Conservation (phyloP, 2,329 filamentous ascomycete genomes). For the Fusarium lateritium region DNA sequence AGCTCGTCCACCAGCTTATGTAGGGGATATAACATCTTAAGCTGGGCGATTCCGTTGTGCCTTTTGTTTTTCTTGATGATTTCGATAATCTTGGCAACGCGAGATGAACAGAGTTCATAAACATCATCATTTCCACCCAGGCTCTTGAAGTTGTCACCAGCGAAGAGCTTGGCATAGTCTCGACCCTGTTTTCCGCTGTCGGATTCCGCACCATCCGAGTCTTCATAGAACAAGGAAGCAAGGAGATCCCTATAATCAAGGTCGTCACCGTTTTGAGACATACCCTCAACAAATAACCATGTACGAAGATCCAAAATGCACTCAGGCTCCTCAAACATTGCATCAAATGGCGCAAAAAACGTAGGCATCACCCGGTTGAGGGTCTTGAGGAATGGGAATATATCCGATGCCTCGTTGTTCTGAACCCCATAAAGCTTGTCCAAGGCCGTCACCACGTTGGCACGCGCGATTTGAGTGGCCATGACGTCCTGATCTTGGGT, state of each 20-base stretch:
- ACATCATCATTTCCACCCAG: conserved; percentile 37
- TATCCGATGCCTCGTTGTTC: conserved; percentile 17
- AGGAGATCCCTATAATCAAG: conserved; percentile 41
- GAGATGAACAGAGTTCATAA: conserved; percentile 43
- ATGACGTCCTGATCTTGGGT: conserved; percentile 12
- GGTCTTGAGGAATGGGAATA: conserved; percentile 50
- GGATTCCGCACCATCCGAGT: not conserved
- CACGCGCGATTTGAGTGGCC: conserved; percentile 46
- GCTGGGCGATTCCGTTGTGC: conserved; percentile 16
- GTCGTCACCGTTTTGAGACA: conserved; percentile 33
- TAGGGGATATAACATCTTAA: conserved; percentile 40
- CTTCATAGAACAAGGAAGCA: conserved; percentile 52
- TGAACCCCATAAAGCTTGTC: conserved; percentile 46
- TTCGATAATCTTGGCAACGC: conserved; percentile 40
- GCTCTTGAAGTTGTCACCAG: conserved; percentile 47
- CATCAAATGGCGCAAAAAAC: conserved; percentile 46
- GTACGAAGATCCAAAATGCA: conserved; percentile 58
- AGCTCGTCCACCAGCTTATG: conserved; percentile 38
- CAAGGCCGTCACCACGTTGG: conserved; percentile 56
- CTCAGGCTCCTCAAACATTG: conserved; percentile 32
- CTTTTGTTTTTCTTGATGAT: conserved; percentile 27
- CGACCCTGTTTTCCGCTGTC: not conserved
- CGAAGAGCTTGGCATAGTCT: conserved; percentile 29
- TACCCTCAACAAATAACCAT: conserved; percentile 51
- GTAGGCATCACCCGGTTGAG: conserved; percentile 53